phyloP scores from a whole-genome alignment of 192 early-diverging fungal species.

The Backusella tuberculispora region DNA sequence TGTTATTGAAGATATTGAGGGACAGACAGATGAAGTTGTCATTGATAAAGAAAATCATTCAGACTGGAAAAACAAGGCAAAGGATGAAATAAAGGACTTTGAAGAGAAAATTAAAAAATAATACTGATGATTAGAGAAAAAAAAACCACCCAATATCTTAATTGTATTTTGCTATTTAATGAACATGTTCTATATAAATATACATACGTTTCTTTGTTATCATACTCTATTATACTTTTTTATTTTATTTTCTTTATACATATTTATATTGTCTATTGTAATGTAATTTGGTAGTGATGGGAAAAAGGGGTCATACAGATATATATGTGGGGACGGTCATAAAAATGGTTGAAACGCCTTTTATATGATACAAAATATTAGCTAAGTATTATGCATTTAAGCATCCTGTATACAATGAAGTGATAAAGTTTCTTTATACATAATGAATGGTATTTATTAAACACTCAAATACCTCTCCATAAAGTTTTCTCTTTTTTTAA shows the following conservation, averaged over 20 bases:
- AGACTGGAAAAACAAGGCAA: constrained; percentile 23
- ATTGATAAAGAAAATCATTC: constrained; percentile 19
- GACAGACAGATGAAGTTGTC: neutral
- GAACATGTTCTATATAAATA: neutral
- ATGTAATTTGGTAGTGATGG: no score
- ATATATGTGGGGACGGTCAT: no score
- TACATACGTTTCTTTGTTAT: neutral
- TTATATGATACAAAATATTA: no score
- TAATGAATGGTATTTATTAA: no score
- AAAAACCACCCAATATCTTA: neutral
- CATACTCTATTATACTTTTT: no score
- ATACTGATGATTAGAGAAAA: neutral
- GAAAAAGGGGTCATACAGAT: no score
- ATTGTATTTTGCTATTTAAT: constrained; percentile 12
- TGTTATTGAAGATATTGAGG: constrained; percentile 26
- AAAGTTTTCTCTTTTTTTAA: neutral
- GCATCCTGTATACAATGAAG: no score
- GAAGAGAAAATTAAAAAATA: neutral
- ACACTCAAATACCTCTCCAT: no score
- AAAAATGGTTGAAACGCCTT: no score
- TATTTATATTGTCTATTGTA: neutral
- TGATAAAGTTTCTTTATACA: no score
- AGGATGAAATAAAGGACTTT: constrained; percentile 32
- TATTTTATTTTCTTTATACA: neutral
- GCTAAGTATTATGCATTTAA: no score